Base-by-base conservation (phyloP, 164 flowering plant species). In the Nymphaea thermarum region DNA sequence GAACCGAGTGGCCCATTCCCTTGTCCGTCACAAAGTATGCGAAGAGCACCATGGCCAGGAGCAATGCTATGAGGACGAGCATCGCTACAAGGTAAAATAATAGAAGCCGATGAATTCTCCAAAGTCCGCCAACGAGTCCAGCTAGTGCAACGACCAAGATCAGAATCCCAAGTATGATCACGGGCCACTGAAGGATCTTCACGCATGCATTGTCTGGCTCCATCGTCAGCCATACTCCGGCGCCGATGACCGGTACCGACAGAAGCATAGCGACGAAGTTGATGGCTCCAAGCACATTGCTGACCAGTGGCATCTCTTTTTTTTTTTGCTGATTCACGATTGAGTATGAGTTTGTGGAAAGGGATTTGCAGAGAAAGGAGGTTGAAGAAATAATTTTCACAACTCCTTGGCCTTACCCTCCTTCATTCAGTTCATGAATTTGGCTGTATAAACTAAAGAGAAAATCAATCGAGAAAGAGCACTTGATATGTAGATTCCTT, bases 111-210 rank as follows among this genome's bases (percentile, higher is more conserved):
- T 85, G 78, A 45, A 89, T 78, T 43, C 92, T 75, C 96, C 96
- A 86, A 62, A 91, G 89, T 3, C 75, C 97, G 3, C 97, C 97
- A 0, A 91, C 71, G 42, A 91, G 84, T 2, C 98, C 97, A 6
- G 88, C 86, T 0, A 91, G 44, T 0, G 85, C 94, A 14, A 81
- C 91, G 1, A 84, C 69, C 60, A 93, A 73, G 68, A 89, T 74
- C 70, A 91, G 66, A 6, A 89, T 71, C 36, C 97, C 98, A 6
- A 90, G 42, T 43, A 91, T 82, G 18, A 94, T 87, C 42, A 94
- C 88, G 0, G 98, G 98, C 98, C 97, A 91, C 77, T 89, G 97
- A 4, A 94, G 77, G 63, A 89, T 75, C 74, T 85, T 81, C 11
- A 94, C 85, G 47, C 98, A 94, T 2, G 97, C 77, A 70, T 89